These are phyloP conservation scores for Suillus alpinus DNA, from an alignment of 768 basidiomycete species.

Conservation along the genomic window DNA sequence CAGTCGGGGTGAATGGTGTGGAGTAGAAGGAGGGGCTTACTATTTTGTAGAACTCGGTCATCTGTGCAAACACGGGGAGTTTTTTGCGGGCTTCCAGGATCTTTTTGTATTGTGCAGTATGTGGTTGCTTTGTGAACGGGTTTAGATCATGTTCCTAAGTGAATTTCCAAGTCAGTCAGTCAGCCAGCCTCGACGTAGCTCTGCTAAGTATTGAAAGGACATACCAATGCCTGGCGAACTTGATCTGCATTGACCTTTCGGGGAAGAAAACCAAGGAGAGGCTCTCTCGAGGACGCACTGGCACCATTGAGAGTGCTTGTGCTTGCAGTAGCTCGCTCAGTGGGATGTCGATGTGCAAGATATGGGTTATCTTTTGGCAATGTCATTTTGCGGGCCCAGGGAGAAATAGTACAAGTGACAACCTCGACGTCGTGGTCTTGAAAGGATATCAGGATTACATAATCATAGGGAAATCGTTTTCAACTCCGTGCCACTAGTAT, in stretches of 20 bases:
- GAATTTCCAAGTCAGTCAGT: background rate
- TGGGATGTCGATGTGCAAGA: slow-evolving; percentile 41
- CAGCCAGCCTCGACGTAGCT: background rate
- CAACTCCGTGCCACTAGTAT: too few species aligned
- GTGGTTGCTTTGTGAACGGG: slow-evolving; percentile 83
- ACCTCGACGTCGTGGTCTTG: background rate
- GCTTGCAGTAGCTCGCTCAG: slow-evolving; percentile 19
- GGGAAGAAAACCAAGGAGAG: slow-evolving; percentile 73
- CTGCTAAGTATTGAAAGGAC: slow-evolving; percentile 18
- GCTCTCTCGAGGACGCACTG: slow-evolving; percentile 41
- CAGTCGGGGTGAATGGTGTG: background rate
- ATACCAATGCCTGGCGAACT: slow-evolving; percentile 69
- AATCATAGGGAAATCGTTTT: background rate
- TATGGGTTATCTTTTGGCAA: slow-evolving; percentile 47
- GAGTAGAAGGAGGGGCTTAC: slow-evolving; percentile 44
- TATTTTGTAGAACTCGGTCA: slow-evolving; percentile 89
- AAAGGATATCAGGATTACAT: background rate
- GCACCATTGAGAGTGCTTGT: slow-evolving; percentile 2
- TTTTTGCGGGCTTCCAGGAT: slow-evolving; percentile 84
- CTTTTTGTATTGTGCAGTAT: slow-evolving; percentile 77
- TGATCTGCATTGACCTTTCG: slow-evolving; percentile 65
- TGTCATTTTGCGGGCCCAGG: background rate
- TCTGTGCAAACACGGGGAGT: slow-evolving; percentile 87
- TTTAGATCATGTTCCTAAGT: slow-evolving; percentile 75
- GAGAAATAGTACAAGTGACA: background rate